These are phyloP conservation scores for Cymbidium sinense DNA, from an alignment of 106 monocot species.

Conservation along the genomic window DNA sequence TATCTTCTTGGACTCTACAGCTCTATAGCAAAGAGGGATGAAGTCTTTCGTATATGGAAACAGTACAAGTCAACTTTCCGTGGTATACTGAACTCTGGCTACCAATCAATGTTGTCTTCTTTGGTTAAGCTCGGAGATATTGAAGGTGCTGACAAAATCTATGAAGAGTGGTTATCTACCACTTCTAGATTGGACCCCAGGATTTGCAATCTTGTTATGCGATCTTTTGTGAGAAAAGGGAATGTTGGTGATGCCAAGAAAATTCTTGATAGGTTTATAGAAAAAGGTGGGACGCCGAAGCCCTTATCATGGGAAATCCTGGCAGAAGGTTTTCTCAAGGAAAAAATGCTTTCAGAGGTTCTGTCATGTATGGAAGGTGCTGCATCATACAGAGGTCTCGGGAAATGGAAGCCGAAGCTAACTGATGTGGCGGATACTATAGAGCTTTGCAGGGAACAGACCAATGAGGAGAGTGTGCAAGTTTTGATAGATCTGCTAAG, in stretches of 20 bases:
- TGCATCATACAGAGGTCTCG: conserved; percentile 18
- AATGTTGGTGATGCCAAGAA: conserved; percentile 39
- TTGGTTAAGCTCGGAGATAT: conserved; percentile 58
- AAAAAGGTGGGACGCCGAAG: conserved; percentile 74
- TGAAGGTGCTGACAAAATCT: conserved; percentile 59
- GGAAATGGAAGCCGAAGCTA: conserved; percentile 64
- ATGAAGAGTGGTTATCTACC: conserved; percentile 63
- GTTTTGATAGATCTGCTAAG: conserved; percentile 34
- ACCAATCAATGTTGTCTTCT: conserved; percentile 68
- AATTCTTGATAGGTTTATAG: conserved; percentile 43
- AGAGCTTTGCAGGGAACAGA: conserved; percentile 34
- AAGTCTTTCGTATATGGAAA: conserved; percentile 79
- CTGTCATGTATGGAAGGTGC: conserved; percentile 56
- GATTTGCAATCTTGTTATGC: conserved; percentile 60
- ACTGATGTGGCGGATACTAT: conserved; percentile 44
- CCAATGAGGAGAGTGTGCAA: conserved; percentile 23
- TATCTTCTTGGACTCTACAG: conserved; percentile 73
- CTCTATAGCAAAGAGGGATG: conserved; percentile 59
- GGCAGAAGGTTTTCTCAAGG: conserved; percentile 50
- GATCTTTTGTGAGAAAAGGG: conserved; percentile 53
- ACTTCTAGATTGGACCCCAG: conserved; percentile 61
- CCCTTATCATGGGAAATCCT: conserved; percentile 76
- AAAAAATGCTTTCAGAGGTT: conserved; percentile 37
- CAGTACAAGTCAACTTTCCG: conserved; percentile 78
- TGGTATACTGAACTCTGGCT: conserved; percentile 55